Base-by-base conservation (phyloP, 78 protist species). In the Speleostelium caveatum region DNA sequence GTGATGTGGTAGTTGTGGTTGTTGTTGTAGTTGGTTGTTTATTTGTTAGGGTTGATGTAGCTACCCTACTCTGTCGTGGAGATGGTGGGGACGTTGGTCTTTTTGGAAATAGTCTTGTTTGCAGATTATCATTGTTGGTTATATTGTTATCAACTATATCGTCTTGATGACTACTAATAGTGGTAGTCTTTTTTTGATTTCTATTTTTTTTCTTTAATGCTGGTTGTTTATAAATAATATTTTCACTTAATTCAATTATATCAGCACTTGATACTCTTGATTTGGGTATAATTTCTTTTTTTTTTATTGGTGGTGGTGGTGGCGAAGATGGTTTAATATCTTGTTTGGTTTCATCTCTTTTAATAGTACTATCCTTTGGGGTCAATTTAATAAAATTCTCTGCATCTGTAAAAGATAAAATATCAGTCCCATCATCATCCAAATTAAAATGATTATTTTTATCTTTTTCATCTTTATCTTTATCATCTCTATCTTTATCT, bases 41-140 rank as follows among this genome's bases (percentile, higher is more conserved):
- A 51, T 55, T 30, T 71, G 16, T 2, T 24, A 56, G 69, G 14
- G 3, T 65, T 39, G 51, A 16, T 56, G 5, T 78, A 2, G 67
- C 61, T 0, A 55, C 38, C 26, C 32, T 53, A 3, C 5, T 38
- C 38, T 10, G 26, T 33, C 35, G 24, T 66, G 75, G 5, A 30
- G 73, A 4, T 62, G 24, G 61, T 1, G 73, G 38, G 33, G 75
- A 12, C 45, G n/a, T 55, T 66, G 51, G 26, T 73, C 1, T 66
- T 16, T 32, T 35, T 58, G 49, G 63, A 53, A 33, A 32, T 56
- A 39, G 7, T 75, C 49, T 22, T 61, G 59, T 41, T 26, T 14
- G 24, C 26, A 39, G 28, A 4, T 17, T 67, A n/a, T 67, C 36
- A 16, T 42, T 33, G 17, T 26, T 36, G 86, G 21, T 65, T 67